phyloP scores from a whole-genome alignment of 2,329 filamentous ascomycete species.

The Colletotrichum ledebouriae region DNA sequence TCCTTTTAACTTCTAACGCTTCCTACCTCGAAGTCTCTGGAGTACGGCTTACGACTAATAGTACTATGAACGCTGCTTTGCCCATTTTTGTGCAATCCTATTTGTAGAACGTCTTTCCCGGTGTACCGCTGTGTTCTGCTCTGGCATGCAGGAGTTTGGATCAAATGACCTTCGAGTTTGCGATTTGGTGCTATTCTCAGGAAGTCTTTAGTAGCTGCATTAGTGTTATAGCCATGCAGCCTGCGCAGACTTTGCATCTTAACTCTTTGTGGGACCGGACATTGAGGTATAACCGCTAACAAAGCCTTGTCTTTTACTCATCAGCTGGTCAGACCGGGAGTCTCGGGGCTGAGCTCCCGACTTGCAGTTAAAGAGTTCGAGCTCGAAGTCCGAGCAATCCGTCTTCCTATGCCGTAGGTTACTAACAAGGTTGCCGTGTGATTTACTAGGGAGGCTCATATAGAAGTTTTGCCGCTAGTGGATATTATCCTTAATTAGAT shows the following conservation, averaged over 20 bases:
- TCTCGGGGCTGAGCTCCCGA: not conserved
- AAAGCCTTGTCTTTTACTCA: not conserved
- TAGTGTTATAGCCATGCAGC: not conserved
- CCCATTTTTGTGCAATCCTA: not conserved
- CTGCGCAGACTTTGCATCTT: not conserved
- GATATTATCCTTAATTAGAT: not conserved
- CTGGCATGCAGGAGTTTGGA: not conserved
- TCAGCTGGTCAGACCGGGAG: not conserved
- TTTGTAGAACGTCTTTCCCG: not conserved
- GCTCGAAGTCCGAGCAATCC: not conserved
- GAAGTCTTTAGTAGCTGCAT: not conserved
- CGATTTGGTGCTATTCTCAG: not conserved
- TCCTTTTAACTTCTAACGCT: not conserved
- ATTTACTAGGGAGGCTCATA: not conserved
- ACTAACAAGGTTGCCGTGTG: not conserved
- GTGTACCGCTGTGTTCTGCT: not conserved
- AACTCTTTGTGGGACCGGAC: not conserved
- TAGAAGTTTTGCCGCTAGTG: not conserved
- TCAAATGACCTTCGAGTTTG: not conserved
- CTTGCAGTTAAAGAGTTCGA: not conserved
- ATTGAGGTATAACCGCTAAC: not conserved
- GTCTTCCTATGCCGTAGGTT: not conserved
- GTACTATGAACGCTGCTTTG: slow-evolving; percentile 3
- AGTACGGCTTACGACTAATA: not conserved
- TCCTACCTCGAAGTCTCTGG: not conserved